phyloP scores from a whole-genome alignment of 768 basidiomycete genomes.

The Clitopilus hobsonii region DNA sequence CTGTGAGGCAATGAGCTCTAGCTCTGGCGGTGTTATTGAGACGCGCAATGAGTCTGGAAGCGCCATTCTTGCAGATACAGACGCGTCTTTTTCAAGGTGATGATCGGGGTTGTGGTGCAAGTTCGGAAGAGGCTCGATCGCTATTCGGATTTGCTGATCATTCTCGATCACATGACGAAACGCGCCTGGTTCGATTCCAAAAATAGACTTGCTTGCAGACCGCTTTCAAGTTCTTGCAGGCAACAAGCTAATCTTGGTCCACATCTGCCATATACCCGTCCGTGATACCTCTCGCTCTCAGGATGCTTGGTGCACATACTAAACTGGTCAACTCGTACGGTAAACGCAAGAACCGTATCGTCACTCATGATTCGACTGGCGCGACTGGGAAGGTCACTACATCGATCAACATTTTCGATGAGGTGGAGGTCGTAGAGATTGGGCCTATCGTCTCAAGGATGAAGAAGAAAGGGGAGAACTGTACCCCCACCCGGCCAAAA shows the following conservation, averaged over 20 bases:
- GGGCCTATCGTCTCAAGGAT: conserved; percentile 37
- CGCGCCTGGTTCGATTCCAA: conserved; percentile 19
- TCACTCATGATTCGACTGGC: too few species aligned
- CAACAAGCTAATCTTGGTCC: neutral
- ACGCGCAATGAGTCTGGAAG: conserved; percentile 66
- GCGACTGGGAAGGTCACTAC: conserved; percentile 28
- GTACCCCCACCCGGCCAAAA: conserved; percentile 24
- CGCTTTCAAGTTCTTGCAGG: neutral
- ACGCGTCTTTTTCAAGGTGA: neutral
- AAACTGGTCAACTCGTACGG: conserved; percentile 67
- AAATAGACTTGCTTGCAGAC: conserved; percentile 8
- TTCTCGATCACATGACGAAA: conserved; percentile 23
- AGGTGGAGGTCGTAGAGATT: conserved; percentile 33
- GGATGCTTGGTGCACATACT: conserved; percentile 58
- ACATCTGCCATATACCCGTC: conserved; percentile 13
- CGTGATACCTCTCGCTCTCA: conserved; percentile 9
- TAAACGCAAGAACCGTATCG: conserved; percentile 55
- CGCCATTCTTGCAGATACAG: conserved; percentile 47
- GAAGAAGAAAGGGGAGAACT: conserved; percentile 45
- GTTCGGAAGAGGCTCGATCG: too few species aligned
- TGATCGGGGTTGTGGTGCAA: too few species aligned
- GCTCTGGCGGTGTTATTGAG: conserved; percentile 78
- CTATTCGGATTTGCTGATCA: conserved; percentile 3
- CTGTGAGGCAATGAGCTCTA: conserved; percentile 85
- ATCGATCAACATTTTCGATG: conserved; percentile 37